Base-by-base conservation (phyloP, 441 rosid species). In the Mallotus repandus region DNA sequence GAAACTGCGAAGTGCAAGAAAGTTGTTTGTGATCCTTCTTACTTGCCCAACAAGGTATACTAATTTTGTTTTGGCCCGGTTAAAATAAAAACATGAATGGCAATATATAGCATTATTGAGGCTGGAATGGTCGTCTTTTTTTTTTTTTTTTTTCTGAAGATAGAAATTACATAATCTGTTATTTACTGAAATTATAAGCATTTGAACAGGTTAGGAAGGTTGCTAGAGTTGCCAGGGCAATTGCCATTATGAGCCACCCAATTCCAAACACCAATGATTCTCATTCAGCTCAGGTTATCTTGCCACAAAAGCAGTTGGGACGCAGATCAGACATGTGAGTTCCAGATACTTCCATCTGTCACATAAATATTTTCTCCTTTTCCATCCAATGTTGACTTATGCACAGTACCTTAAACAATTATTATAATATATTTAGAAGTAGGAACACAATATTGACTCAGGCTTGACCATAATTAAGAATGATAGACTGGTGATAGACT, bases 11-110 rank as follows among this genome's bases (percentile, higher is more conserved):
- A 73, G 80, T 88, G 95, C 86, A 89, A 91, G 82, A 93, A 91
- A 84, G 92, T 91, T 81, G 98, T 93, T 73, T 91, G 98, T 65
- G 97, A 93, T 75, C 98, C 98, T 77, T 93, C 97, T 62, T 93
- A 91, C 86, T 82, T 91, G 66, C 82, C 90, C 5, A 78, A 73
- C 82, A 93, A 93, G 95, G 98, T 93, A 80, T 76, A 18, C 18
- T 46, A 32, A 50, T 60, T 60, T 13, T 75, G 38, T 61, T 65
- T 66, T 19, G 4, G 38, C 22, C 22, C 16, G 10, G 57, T 46
- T 46, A 38, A 19, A 32, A 22, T 35, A 43, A 16, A 35, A 46
- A 63, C 3, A 5, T 55, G 52, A 65, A 50, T 45, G 16, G 21
- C 32, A 5, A 8, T 22, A 45, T 15, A 19, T 0, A 49, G 50